Evolutionary conservation across 805 yeast genomes (phyloP).

Genomic region (Zygotorulaspora danielsina): DNA sequence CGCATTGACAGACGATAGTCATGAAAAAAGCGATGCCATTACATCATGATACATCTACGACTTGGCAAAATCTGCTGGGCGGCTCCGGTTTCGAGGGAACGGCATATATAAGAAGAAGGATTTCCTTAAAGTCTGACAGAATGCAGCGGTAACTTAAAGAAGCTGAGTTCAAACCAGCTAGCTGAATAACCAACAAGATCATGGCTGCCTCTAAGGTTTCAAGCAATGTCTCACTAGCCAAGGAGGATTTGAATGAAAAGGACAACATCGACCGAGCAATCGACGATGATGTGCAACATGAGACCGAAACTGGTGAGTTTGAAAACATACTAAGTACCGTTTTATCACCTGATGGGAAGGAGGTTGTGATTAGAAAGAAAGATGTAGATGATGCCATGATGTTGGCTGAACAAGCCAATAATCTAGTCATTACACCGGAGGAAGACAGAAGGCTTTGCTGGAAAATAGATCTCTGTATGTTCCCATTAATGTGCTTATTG

Average conservation of each 20-base stretch:
- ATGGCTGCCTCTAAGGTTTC: conserved; percentile 6
- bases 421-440: conserved; percentile 31
- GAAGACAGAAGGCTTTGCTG: conserved; percentile 38
- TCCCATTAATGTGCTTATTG: conserved; percentile 48
- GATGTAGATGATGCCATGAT: conserved; percentile 47
- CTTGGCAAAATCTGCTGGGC: no score
- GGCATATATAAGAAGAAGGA: no score
- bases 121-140: no score
- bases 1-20: no score
- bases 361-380: conserved; percentile 33
- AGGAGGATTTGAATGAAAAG: conserved; percentile 5
- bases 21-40: no score
- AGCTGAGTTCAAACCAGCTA: no score
- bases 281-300: background rate
- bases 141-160: no score
- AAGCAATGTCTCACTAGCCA: conserved; percentile 4
- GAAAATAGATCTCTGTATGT: conserved; percentile 49
- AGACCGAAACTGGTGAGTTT: background rate
- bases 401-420: conserved; percentile 37
- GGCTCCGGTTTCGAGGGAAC: no score
- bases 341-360: conserved; percentile 13
- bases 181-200: background rate
- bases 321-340: conserved; percentile 6
- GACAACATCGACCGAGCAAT: background rate
- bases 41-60: no score